These are phyloP conservation scores for Volvox carteri DNA, from an alignment of 163 green algal genomes.

Conservation along the genomic window DNA sequence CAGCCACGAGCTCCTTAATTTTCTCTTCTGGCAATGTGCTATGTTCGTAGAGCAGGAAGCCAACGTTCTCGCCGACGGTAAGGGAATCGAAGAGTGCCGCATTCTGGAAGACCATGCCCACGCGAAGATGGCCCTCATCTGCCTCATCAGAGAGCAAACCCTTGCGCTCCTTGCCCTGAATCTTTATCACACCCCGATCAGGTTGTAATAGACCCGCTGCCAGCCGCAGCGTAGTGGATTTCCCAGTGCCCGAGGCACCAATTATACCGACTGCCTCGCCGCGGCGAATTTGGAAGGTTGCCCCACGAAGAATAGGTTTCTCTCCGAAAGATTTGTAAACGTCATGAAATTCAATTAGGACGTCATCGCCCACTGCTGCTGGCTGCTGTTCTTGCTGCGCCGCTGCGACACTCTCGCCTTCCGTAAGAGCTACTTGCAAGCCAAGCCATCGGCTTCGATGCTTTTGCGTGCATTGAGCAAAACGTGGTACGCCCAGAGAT, in stretches of 20 bases:
- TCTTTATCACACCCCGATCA: constrained; percentile 92
- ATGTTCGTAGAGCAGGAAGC: constrained; percentile 98
- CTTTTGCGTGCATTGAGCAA: neutral
- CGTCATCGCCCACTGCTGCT: constrained; percentile 66
- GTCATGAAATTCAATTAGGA: constrained; percentile 91
- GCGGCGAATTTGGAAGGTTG: constrained; percentile 93
- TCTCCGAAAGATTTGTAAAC: constrained; percentile 98
- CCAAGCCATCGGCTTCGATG: neutral
- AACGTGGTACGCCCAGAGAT: neutral
- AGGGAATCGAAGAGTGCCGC: constrained; percentile 99
- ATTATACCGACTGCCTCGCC: constrained; percentile 99
- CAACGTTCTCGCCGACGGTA: constrained; percentile 97
- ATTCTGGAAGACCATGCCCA: constrained; percentile 98
- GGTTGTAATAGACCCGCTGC: constrained; percentile 95
- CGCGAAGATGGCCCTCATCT: constrained; percentile 68
- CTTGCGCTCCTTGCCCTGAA: constrained; percentile 85
- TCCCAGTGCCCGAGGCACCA: constrained; percentile 96
- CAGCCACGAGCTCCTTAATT: constrained; percentile 85
- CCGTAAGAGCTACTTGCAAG: constrained; percentile 4
- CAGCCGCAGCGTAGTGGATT: constrained; percentile 97
- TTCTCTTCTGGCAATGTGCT: constrained; percentile 77
- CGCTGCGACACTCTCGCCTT: constrained; percentile 17
- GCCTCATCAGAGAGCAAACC: constrained; percentile 90
- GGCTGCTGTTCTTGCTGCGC: neutral
- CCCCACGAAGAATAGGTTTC: constrained; percentile 94